Evolutionary conservation across 805 yeast species (phyloP).

Genomic region (Ogataea corticis): DNA sequence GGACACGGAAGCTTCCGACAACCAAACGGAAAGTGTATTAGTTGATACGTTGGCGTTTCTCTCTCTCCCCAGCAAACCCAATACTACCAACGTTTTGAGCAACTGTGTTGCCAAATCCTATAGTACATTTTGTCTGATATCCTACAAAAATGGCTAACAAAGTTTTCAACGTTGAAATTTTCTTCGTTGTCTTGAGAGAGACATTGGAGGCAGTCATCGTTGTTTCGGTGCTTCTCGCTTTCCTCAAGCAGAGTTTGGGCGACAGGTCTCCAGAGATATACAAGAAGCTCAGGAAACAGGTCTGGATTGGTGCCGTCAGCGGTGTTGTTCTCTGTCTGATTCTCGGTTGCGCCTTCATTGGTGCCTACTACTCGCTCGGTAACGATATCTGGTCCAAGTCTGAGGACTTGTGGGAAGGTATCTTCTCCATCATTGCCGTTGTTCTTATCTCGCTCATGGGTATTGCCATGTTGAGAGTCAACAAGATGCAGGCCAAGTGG

Average conservation of each 20-base stretch:
- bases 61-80: slow-evolving; percentile 11
- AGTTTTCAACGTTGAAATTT: slow-evolving; percentile 72
- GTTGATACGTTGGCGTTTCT: slow-evolving; percentile 8
- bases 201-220: slow-evolving; percentile 89
- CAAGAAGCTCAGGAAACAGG: slow-evolving; percentile 68
- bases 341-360: slow-evolving; percentile 92
- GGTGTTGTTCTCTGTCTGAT: slow-evolving; percentile 81
- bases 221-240: slow-evolving; percentile 87
- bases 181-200: slow-evolving; percentile 92
- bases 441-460: slow-evolving; percentile 92
- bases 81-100: background rate
- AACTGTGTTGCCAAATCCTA: slow-evolving; percentile 1
- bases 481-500: slow-evolving; percentile 97
- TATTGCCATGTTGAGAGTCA: slow-evolving; percentile 91
- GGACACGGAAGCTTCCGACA: slow-evolving; percentile 5
- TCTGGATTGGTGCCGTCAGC: slow-evolving; percentile 76
- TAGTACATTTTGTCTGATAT: background rate
- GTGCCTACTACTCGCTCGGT: slow-evolving; percentile 80
- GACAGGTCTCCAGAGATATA: slow-evolving; percentile 44
- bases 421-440: slow-evolving; percentile 87
- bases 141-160: slow-evolving; percentile 27
- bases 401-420: slow-evolving; percentile 97
- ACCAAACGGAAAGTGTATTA: slow-evolving; percentile 8
- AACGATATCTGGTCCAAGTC: slow-evolving; percentile 82
- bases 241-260: slow-evolving; percentile 86